phyloP scores from a whole-genome alignment of 2,329 filamentous ascomycete genomes.

The Alternaria burnsii region DNA sequence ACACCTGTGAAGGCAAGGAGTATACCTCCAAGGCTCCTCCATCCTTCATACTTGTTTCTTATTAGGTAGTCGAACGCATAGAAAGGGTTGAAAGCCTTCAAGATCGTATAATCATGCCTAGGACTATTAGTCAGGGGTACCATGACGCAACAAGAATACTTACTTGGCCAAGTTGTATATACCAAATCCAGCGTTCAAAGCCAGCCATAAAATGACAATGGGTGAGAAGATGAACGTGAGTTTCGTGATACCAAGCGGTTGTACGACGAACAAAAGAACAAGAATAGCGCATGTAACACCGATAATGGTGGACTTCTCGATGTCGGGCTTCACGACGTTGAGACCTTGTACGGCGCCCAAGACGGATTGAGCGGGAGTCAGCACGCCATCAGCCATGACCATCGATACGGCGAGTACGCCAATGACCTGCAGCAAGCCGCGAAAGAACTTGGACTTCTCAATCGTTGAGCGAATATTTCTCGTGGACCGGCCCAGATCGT shows the following conservation, averaged over 20 bases:
- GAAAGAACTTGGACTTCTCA: constrained; percentile 64
- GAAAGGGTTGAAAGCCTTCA: constrained; percentile 63
- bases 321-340: constrained; percentile 65
- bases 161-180: constrained; percentile 61
- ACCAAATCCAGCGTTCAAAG: constrained; percentile 69
- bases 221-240: constrained; percentile 70
- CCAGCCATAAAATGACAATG: constrained; percentile 72
- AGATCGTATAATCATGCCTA: constrained; percentile 58
- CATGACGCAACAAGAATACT: not conserved
- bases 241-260: constrained; percentile 70
- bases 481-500: constrained; percentile 63
- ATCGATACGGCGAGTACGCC: constrained; percentile 73
- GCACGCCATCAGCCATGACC: constrained; percentile 72
- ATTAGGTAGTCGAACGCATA: constrained; percentile 69
- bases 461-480: constrained; percentile 64
- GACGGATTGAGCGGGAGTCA: constrained; percentile 75
- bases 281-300: constrained; percentile 72
- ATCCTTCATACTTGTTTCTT: constrained; percentile 67
- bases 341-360: constrained; percentile 72
- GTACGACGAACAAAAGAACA: constrained; percentile 68
- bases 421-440: constrained; percentile 65
- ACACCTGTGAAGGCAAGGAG: constrained; percentile 77
- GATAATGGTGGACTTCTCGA: constrained; percentile 66
- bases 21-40: constrained; percentile 74
- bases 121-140: constrained; percentile 18